Conservation (phyloP, 768 basidiomycete genomes). For the Kwoniella mangroviensis region DNA sequence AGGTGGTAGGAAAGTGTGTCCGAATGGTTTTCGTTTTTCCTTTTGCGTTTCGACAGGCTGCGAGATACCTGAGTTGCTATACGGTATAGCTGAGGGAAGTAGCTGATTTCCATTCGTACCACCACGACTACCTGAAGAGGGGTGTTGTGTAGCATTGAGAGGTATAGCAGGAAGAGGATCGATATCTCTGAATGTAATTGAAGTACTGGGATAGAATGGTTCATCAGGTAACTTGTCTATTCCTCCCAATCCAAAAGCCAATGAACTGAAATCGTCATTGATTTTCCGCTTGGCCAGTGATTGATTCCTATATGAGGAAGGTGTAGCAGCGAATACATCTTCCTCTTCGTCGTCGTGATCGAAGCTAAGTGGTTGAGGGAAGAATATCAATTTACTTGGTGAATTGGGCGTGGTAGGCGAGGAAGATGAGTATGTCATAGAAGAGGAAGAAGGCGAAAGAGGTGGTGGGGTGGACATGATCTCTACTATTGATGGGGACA, state of each 20-base stretch:
- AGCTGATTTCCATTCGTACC: not conserved
- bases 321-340: conserved; percentile 5
- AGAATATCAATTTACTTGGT: not conserved
- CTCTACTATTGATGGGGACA: conserved; percentile 2
- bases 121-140: not conserved
- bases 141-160: not conserved
- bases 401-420: not conserved
- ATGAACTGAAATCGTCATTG: not conserved
- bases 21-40: conserved; percentile 8
- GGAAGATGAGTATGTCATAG: conserved; percentile 1
- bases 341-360: not conserved
- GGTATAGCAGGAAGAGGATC: not conserved
- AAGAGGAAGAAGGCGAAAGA: not conserved
- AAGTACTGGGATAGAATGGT: conserved; percentile 4
- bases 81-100: not conserved
- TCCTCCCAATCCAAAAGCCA: not conserved
- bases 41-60: not conserved
- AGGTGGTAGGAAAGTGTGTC: conserved; percentile 10
- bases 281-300: not conserved
- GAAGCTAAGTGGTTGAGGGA: not conserved
- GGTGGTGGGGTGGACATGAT: conserved; percentile 6
- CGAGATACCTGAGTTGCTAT: not conserved
- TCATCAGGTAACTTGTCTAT: conserved; percentile 11
- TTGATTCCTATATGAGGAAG: not conserved
- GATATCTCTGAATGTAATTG: not conserved